Evolutionary conservation across 1,139 yeast species (phyloP), one percentile per base, ranked within the genome.

Genomic region (Taphrina populina): DNA sequence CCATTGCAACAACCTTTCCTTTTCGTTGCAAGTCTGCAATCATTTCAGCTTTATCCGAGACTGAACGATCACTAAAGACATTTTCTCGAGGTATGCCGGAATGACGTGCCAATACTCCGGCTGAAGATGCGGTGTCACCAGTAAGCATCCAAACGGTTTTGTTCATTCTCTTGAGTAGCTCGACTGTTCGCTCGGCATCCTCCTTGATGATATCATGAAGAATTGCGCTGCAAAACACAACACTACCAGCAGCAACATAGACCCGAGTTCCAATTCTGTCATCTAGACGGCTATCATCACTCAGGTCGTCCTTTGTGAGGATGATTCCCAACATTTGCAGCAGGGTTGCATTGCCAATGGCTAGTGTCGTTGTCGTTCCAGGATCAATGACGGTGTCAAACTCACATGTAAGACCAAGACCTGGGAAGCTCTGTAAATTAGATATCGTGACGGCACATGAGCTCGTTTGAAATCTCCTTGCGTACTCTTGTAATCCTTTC

Each of bases 11-110:
- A 26, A 45, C 58, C 27, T 55, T 51, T 10, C 55, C 59, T 13
- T 39, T 29, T 10, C 27, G 23, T 63, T 82, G 84, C 20, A 85
- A 72, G 72, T 75, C 71, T 61, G 76, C 72, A 35, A 85, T 72
- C 63, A 78, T 77, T 10, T 73, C 76, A 21, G 86, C 83, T 67
- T 85, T 85, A 58, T 82, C 86, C 55, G 80, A 79, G 0, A 94
- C 94, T 35, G 84, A 70, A 4, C 85, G 92, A 47, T 81, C 87
- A 21, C 88, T 83, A 43, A 84, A 73, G n/a, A 85, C 82, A 56
- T 79, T 73, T 2, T 72, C 73, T 2, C 66, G 63, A 0, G 70
- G 64, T 23, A 85, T 82, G 0, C 86, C 85, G 29, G 85, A 72
- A 62, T 82, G 84, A 5, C 66, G 64, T 0, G 85, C 94, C 29